A percentile compares a stretch with the other conserved stretches of the same genome.
Evolutionary conservation across 305 asterid species (phyloP).

Genomic region (Ajuga reptans): DNA sequence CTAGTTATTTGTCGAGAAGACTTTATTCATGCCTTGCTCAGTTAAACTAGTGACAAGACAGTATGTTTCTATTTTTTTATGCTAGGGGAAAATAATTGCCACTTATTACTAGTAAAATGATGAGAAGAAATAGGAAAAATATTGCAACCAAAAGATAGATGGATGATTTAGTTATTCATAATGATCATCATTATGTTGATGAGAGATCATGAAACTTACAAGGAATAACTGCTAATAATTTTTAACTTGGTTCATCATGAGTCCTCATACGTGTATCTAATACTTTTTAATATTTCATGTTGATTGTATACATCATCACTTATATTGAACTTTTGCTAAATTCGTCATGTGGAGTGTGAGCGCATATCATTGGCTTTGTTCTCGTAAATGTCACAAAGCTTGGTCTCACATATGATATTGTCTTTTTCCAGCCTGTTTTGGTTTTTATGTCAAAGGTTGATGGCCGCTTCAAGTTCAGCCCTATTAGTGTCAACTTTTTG

Average conservation of each 20-base stretch:
- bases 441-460: conserved; percentile 90
- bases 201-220: background rate
- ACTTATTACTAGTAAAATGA: background rate
- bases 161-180: background rate
- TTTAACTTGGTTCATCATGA: background rate
- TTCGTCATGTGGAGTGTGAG: conserved; percentile 2
- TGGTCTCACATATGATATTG: conserved; percentile 15
- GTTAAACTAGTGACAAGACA: background rate
- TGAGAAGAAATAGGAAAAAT: background rate
- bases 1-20: background rate
- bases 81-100: background rate
- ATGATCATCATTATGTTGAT: background rate
- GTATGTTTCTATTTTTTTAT: background rate
- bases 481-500: conserved; percentile 82
- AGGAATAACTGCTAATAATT: background rate
- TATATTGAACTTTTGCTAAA: background rate
- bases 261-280: background rate
- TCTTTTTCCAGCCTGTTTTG: conserved; percentile 66
- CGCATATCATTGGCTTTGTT: conserved; percentile 8
- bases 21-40: background rate
- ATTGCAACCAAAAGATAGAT: background rate
- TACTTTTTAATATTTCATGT: background rate
- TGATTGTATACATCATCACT: background rate
- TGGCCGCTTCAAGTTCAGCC: conserved; percentile 76
- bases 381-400: conserved; percentile 11